Evolutionary conservation across 345 rosid species (phyloP).

Genomic region (Gossypium anomalum): DNA sequence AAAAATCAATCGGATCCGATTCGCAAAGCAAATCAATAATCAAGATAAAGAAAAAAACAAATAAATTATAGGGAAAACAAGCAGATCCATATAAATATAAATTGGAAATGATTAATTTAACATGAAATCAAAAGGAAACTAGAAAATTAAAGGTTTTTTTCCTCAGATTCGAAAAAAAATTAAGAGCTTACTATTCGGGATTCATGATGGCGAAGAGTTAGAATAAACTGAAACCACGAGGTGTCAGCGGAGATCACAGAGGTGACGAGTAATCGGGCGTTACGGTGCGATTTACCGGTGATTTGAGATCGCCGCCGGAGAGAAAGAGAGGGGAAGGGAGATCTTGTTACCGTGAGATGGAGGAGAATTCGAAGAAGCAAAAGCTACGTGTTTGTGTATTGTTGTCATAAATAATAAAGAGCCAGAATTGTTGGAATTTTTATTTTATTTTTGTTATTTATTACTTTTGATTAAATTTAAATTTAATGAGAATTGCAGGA

Average conservation of each 20-base stretch:
- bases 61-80: neutral
- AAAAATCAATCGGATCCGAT: constrained; percentile 27
- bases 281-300: constrained; percentile 21
- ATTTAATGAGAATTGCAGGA: neutral
- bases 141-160: neutral
- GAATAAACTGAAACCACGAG: constrained; percentile 21
- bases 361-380: constrained; percentile 14
- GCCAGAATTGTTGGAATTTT: constrained; percentile 19
- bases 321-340: constrained; percentile 16
- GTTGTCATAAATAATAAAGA: constrained; percentile 1
- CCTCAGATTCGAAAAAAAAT: neutral
- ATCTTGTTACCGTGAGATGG: neutral
- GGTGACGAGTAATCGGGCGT: neutral
- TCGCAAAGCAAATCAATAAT: constrained; percentile 10
- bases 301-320: constrained; percentile 31
- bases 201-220: constrained; percentile 49
- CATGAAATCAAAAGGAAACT: neutral
- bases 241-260: neutral
- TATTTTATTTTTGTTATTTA: neutral
- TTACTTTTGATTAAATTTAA: neutral
- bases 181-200: constrained; percentile 77
- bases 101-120: neutral
- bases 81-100: constrained; percentile 7
- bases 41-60: neutral
- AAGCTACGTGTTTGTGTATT: neutral